A percentile compares a stretch with the other conserved stretches of the same genome.
Conservation (phyloP, 768 basidiomycete genomes). For the Rubroboletus pulcherrimus region DNA sequence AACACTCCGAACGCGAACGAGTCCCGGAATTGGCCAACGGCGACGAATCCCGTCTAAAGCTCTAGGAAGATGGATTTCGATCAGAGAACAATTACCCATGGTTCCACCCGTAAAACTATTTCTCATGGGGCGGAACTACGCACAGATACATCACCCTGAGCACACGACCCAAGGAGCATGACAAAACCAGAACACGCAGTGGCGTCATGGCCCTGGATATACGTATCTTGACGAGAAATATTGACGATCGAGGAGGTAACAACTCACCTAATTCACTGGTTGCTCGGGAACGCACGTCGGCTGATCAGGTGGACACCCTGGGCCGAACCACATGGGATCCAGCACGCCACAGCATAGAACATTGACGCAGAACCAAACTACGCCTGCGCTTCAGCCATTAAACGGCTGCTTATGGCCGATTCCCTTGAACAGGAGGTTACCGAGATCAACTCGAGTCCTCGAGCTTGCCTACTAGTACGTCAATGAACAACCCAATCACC, state of each 20-base stretch:
- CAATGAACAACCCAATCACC: background rate
- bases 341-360: background rate
- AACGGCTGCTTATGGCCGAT: background rate
- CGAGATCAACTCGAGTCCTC: constrained; percentile 2
- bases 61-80: background rate
- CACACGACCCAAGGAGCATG: constrained; percentile 5
- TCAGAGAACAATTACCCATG: background rate
- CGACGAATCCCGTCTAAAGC: background rate
- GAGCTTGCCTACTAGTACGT: background rate
- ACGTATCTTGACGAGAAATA: constrained; percentile 4
- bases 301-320: background rate
- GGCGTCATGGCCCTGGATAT: constrained; percentile 20
- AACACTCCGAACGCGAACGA: background rate
- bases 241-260: constrained; percentile 13
- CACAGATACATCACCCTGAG: constrained; percentile 23
- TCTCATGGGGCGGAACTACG: constrained; percentile 21
- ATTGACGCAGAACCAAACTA: background rate
- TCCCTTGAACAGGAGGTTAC: background rate
- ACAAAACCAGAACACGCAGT: constrained; percentile 19
- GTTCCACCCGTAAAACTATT: constrained; percentile 5
- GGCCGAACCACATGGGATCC: background rate
- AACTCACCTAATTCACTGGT: constrained; percentile 17
- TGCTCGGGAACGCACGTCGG: constrained; percentile 6
- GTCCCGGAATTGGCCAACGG: background rate
- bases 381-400: background rate